Conservation (phyloP, 1,139 yeast species). For the Protomyces lactucae-debilis region DNA sequence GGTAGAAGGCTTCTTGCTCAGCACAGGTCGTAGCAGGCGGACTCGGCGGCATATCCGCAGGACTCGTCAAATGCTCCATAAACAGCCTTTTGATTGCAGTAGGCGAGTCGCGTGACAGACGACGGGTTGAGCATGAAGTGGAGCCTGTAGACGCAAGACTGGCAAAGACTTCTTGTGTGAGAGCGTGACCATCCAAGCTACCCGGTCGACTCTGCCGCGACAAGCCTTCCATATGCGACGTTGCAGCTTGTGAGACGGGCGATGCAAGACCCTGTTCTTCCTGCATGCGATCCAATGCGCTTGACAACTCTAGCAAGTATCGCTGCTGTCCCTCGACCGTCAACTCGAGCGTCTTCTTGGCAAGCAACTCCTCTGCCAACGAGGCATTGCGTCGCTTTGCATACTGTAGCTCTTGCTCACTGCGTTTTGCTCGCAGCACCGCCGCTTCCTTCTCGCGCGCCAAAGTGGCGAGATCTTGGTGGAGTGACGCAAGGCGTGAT, state of each 20-base stretch:
- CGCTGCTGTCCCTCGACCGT: constrained; percentile 23
- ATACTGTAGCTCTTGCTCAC: constrained; percentile 3
- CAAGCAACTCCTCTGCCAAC: constrained; percentile 14
- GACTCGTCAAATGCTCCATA: background rate
- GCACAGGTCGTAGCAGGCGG: constrained; percentile 1
- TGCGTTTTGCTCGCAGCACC: background rate
- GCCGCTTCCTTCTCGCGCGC: constrained; percentile 1
- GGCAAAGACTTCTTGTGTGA: background rate
- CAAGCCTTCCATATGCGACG: background rate
- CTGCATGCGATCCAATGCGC: constrained; percentile 7
- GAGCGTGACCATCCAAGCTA: background rate
- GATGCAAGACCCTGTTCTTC: background rate
- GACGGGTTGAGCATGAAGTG: background rate
- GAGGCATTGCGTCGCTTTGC: constrained; percentile 11
- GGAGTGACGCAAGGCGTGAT: background rate
- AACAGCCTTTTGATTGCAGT: background rate
- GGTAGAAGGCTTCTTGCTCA: background rate
- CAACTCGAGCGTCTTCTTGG: constrained; percentile 14
- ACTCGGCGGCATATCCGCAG: background rate
- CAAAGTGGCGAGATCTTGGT: background rate
- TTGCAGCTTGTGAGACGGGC: background rate
- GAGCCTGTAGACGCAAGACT: background rate
- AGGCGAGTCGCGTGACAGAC: background rate
- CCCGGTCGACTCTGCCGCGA: background rate
- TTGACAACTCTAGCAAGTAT: constrained; percentile 8